Conservation (phyloP, 2,329 filamentous ascomycete genomes). For the Penicillium sp. region DNA sequence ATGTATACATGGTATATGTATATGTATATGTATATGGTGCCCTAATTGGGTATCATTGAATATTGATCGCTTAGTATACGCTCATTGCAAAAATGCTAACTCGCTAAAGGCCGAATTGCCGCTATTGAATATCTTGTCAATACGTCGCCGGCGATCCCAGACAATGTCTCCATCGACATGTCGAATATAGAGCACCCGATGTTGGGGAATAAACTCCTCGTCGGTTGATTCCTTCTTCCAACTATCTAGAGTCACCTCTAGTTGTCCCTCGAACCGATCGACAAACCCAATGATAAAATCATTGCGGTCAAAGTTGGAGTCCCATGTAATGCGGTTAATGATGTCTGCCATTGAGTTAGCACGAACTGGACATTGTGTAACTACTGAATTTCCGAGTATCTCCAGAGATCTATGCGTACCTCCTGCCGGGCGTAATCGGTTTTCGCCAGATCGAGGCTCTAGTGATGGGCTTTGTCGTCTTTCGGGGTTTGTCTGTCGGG, state of each 20-base stretch:
- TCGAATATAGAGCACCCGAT: slow-evolving; percentile 57
- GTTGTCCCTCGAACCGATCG: slow-evolving; percentile 56
- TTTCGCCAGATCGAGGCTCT: slow-evolving; percentile 17
- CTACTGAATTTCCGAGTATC: not conserved
- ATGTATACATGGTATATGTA: too few relatives aligned
- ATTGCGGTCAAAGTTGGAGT: slow-evolving; percentile 47
- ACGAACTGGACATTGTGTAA: not conserved
- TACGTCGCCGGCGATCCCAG: slow-evolving; percentile 55
- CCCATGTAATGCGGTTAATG: slow-evolving; percentile 56
- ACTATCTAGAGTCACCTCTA: slow-evolving; percentile 52
- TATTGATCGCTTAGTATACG: too few relatives aligned
- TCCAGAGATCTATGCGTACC: slow-evolving; percentile 9
- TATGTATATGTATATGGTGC: too few relatives aligned
- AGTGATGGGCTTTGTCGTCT: not conserved
- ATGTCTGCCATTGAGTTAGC: slow-evolving; percentile 39
- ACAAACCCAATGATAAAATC: slow-evolving; percentile 59
- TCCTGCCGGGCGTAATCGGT: slow-evolving; percentile 23
- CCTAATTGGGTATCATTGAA: too few relatives aligned
- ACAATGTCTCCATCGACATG: slow-evolving; percentile 45
- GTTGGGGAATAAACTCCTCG: slow-evolving; percentile 61
- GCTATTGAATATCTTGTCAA: slow-evolving; percentile 54
- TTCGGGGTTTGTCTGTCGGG: not conserved
- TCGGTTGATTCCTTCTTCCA: slow-evolving; percentile 60
- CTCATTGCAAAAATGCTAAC: slow-evolving; percentile 30
- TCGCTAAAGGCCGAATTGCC: slow-evolving; percentile 41